Base-by-base conservation (phyloP, 2,329 filamentous ascomycete genomes). In the Colletotrichum chrysophilum region DNA sequence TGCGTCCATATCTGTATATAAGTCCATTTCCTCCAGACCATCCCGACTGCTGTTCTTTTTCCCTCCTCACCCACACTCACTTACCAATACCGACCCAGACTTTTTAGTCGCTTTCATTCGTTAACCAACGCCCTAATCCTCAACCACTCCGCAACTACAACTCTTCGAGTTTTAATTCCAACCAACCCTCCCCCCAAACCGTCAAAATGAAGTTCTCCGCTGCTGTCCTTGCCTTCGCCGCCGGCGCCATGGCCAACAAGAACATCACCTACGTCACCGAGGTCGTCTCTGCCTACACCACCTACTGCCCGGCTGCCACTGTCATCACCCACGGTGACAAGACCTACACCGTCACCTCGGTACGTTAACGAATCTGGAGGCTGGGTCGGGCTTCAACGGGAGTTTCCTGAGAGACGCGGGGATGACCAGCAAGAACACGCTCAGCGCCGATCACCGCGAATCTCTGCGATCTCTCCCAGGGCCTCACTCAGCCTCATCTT, bases 251-350 rank as follows among this genome's bases (percentile, higher is more conserved):
- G 77, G 84, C 84, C 78, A 70, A 75, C 76, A 82, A 82, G 81
- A 89, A 89, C 84, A 87, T 87, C 79, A 88, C 86, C 83, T 91
- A 90, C 85, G 89, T 88, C 86, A 95, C 93, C 79, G 91, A 93
- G 88, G 87, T 92, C 79, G 90, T 95, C 78, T 92, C 91, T 74
- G 85, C 87, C 74, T 91, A 91, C 88, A 92, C 90, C 86, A 95
- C 93, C 83, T 94, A 89, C 91, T 95, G 94, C 91, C 93, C 94
- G 26, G 88, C 82, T 79, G 84, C 93, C 78, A 95, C 93, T 80
- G 85, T 87, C 80, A 85, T 95, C 85, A 90, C 89, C 81, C 88
- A 93, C 87, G 90, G 89, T 83, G 87, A 85, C 85, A 88, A 89
- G 84, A 94, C 93, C 86, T 94, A 94, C 89, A 93, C 90, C 80